Evolutionary conservation across 495 filamentous ascomycete genomes (phyloP).

Genomic region (Astrothelium subdiscretum): DNA sequence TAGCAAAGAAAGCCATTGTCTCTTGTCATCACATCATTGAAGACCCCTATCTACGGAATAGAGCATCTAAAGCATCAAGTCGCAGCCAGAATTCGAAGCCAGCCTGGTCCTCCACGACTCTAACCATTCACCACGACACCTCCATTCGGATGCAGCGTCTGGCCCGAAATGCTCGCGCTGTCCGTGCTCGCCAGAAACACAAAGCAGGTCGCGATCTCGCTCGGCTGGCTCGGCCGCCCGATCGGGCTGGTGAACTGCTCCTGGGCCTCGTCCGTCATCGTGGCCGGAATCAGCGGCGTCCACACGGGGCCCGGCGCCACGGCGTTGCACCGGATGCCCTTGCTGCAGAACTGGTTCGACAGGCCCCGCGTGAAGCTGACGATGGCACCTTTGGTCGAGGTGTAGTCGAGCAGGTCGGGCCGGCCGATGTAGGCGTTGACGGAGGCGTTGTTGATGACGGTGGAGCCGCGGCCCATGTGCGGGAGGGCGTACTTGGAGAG

Average conservation of each 20-base stretch:
- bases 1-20: too few relatives aligned
- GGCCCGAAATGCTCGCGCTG: conserved; percentile 31
- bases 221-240: conserved; percentile 66
- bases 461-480: conserved; percentile 63
- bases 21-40: too few relatives aligned
- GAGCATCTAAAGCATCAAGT: too few relatives aligned
- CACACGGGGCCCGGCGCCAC: conserved; percentile 76
- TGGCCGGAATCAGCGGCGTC: conserved; percentile 73
- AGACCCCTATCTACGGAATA: too few relatives aligned
- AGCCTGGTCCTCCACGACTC: too few relatives aligned
- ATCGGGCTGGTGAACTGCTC: conserved; percentile 69
- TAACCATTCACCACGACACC: conserved; percentile 16
- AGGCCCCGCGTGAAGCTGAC: conserved; percentile 70
- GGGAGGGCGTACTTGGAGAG: conserved; percentile 66
- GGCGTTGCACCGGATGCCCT: conserved; percentile 72
- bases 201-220: conserved; percentile 71
- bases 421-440: conserved; percentile 77
- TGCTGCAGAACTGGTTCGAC: conserved; percentile 58
- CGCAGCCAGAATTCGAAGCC: not conserved
- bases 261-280: conserved; percentile 59
- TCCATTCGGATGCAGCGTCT: conserved; percentile 20
- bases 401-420: conserved; percentile 77
- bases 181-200: conserved; percentile 74
- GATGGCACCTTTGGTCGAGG: conserved; percentile 72
- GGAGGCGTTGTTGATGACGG: conserved; percentile 75